Percentiles rank a stretch among this genome's conserved stretches.
phyloP scores from a whole-genome alignment of 176 grass and related monocot species.

The Echinochloa phyllopogon region DNA sequence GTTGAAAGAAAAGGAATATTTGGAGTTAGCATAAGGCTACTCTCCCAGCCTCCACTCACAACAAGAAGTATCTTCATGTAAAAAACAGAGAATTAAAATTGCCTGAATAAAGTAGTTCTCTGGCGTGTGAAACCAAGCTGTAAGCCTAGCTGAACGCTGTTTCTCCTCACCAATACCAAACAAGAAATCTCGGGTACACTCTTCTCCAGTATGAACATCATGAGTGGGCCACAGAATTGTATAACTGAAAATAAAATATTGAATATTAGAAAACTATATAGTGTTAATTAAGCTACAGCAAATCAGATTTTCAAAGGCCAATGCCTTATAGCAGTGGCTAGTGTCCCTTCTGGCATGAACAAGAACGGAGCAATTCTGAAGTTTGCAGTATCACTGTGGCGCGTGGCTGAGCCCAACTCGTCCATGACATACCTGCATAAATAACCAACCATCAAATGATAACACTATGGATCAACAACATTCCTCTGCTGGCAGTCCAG shows the following conservation, averaged over 20 bases:
- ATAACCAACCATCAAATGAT: conserved; percentile 30
- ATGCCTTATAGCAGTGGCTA: conserved; percentile 86
- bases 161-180: conserved; percentile 85
- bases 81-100: conserved; percentile 7
- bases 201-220: conserved; percentile 76
- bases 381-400: conserved; percentile 86
- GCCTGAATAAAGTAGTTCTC: conserved; percentile 95
- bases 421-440: conserved; percentile 96
- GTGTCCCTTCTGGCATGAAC: conserved; percentile 87
- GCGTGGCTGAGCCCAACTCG: conserved; percentile 91
- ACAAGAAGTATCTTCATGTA: conserved; percentile 7
- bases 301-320: conserved; percentile 1
- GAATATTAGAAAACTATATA: conserved; percentile 41
- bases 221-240: conserved; percentile 83
- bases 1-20: conserved; percentile 7
- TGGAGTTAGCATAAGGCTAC: conserved; percentile 14
- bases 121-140: conserved; percentile 96
- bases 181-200: conserved; percentile 90
- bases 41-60: neutral
- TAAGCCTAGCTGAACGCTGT: conserved; percentile 95
- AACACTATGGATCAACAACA: conserved; percentile 3
- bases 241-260: conserved; percentile 69
- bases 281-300: neutral
- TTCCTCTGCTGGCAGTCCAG: neutral
- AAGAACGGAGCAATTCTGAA: conserved; percentile 91